phyloP scores from a whole-genome alignment of 2,329 filamentous ascomycete genomes.

The Fusarium succisae region DNA sequence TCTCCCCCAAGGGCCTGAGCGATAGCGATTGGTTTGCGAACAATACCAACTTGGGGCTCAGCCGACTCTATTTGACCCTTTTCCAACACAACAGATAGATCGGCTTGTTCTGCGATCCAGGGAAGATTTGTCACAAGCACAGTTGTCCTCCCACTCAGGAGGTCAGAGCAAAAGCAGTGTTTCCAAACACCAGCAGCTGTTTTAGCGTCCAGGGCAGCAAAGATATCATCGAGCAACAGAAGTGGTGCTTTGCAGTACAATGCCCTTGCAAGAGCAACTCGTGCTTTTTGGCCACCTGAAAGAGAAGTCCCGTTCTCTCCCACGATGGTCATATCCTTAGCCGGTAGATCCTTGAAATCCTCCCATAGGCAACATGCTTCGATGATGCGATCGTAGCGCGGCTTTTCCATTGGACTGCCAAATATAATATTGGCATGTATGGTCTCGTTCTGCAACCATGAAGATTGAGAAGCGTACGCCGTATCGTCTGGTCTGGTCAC shows the following conservation, averaged over 20 bases:
- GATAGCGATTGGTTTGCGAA: constrained; percentile 56
- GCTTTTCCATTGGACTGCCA: constrained; percentile 59
- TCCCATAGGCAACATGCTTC: constrained; percentile 63
- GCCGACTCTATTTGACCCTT: constrained; percentile 54
- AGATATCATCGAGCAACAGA: constrained; percentile 67
- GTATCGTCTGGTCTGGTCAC: constrained; percentile 62
- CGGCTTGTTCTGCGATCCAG: constrained; percentile 62
- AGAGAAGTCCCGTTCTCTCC: constrained; percentile 65
- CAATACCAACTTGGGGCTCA: constrained; percentile 57
- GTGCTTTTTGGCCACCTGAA: constrained; percentile 66
- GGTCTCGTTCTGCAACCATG: constrained; percentile 67
- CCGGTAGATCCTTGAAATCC: constrained; percentile 61
- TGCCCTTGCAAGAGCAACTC: constrained; percentile 65
- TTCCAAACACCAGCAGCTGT: constrained; percentile 66
- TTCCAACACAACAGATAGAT: constrained; percentile 57
- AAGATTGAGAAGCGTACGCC: constrained; percentile 65
- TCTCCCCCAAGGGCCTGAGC: constrained; percentile 51
- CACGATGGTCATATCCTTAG: constrained; percentile 61
- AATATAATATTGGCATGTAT: constrained; percentile 66
- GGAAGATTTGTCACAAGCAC: constrained; percentile 67
- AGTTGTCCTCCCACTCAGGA: constrained; percentile 63
- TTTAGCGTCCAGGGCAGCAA: constrained; percentile 68
- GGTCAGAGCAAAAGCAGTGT: constrained; percentile 64
- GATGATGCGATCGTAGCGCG: constrained; percentile 64
- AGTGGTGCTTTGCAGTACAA: constrained; percentile 66